Base-by-base conservation (phyloP, 495 filamentous ascomycete genomes). In the Trichoderma reesei region DNA sequence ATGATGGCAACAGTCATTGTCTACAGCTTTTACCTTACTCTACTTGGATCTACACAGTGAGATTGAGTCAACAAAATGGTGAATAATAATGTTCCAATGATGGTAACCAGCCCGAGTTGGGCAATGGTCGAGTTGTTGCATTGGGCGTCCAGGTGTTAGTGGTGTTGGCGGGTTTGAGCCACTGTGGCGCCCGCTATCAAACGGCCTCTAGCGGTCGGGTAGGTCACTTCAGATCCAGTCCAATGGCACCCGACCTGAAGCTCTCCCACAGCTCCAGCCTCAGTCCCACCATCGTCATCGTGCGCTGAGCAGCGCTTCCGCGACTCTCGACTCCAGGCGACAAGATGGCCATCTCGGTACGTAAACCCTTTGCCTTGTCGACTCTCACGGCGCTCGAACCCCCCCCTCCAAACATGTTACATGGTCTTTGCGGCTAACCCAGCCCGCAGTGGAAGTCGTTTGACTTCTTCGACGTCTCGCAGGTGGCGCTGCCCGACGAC, bases 401-500 rank as follows among this genome's bases (percentile, higher is more conserved):
- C 18, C n/a, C n/a, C 20, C 20, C 13, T 61, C 20, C 16, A 33
- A 9, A 56, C 7, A 33, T 13, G 20, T 33, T 26, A 34, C 7
- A 11, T 13, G 20, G 9, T 26, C 2, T 16, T 26, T 6, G 10
- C 46, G 34, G 46, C 68, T 68, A 65, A 66, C 48, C 5, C 48
- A 5, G 44, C 18, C 46, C 18, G n/a, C 69, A 98, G 92, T 97
- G 95, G 94, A 96, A 96, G 90, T 86, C 90, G 62, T 98, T 98
- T 80, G 92, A 94, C 83, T 98, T 98, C 86, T 96, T 98, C 81
- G 92, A 96, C 74, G 90, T 96, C 72, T 85, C 86, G 66, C 86
- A 88, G 68, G 86, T 98, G 74, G 88, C 88, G 73, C 82, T 90
- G 65, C 80, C 88, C 62, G 89, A 92, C 73, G 88, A 89, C 60